phyloP scores from a whole-genome alignment of 345 rosid genomes.

The Erucastrum elatum region DNA sequence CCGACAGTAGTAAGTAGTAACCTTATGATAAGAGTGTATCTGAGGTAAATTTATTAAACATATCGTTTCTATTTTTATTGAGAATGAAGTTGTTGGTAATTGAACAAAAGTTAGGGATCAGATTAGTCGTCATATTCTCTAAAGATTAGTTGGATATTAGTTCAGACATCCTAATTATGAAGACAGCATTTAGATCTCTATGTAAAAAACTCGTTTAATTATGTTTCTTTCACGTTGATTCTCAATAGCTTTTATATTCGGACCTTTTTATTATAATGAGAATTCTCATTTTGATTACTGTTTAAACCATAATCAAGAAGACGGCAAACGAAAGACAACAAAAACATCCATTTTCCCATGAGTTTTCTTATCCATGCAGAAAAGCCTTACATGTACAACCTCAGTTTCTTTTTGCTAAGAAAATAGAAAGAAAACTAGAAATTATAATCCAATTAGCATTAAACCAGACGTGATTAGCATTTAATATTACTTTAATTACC shows the following conservation, averaged over 20 bases:
- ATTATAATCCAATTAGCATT: not conserved
- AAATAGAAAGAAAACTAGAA: not conserved
- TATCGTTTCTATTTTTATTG: not conserved
- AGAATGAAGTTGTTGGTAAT: not conserved
- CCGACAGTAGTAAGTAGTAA: not conserved
- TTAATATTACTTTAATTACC: not conserved
- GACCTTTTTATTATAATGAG: not conserved
- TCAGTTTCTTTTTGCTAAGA: not conserved
- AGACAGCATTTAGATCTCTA: not conserved
- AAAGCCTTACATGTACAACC: constrained; percentile 10
- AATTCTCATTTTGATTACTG: constrained; percentile 1
- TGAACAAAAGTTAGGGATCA: not conserved
- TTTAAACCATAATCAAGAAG: constrained; percentile 4
- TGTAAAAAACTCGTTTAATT: not conserved
- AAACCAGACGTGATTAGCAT: constrained; percentile 17
- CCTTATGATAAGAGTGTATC: not conserved
- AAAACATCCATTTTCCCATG: constrained; percentile 16
- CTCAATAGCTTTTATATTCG: not conserved
- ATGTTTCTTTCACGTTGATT: not conserved
- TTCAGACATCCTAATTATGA: not conserved
- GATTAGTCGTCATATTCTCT: not conserved
- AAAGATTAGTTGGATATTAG: not conserved
- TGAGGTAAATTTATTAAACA: not conserved
- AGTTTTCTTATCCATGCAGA: constrained; percentile 31
- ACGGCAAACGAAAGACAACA: constrained; percentile 33